Conservation (phyloP, 2,329 filamentous ascomycete species). For the Daldinia eschscholtzii region DNA sequence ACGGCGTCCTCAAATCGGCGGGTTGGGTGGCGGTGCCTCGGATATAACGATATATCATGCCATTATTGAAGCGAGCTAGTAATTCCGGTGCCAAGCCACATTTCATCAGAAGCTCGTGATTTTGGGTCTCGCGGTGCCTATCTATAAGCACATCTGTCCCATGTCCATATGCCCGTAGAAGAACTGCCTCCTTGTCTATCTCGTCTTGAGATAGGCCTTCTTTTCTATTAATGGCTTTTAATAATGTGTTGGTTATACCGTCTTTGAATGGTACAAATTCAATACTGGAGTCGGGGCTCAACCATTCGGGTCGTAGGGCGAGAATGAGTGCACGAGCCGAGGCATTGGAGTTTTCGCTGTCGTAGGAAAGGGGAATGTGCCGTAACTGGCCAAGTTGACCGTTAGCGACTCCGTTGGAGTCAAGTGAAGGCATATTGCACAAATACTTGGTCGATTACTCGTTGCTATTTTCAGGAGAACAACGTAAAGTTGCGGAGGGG, state of each 20-base stretch:
- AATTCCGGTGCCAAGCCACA: conserved; percentile 87
- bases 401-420: conserved; percentile 46
- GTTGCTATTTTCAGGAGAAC: conserved; percentile 6
- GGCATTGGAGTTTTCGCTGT: conserved; percentile 78
- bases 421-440: conserved; percentile 45
- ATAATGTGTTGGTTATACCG: conserved; percentile 94
- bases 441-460: conserved; percentile 19
- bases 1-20: conserved; percentile 79
- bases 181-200: conserved; percentile 78
- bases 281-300: conserved; percentile 76
- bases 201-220: conserved; percentile 73
- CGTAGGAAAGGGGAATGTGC: conserved; percentile 82
- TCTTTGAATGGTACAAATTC: conserved; percentile 94
- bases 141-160: conserved; percentile 97
- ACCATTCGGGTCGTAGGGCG: conserved; percentile 86
- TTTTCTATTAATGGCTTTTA: conserved; percentile 79
- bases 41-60: conserved; percentile 94
- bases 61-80: conserved; percentile 93
- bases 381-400: conserved; percentile 63
- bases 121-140: conserved; percentile 83
- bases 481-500: conserved; percentile 12
- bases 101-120: conserved; percentile 88
- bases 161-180: conserved; percentile 93
- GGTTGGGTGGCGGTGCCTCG: conserved; percentile 83
- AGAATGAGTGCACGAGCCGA: conserved; percentile 85